Conservation (phyloP, 805 yeast species). For the Wickerhamiella parazyma region DNA sequence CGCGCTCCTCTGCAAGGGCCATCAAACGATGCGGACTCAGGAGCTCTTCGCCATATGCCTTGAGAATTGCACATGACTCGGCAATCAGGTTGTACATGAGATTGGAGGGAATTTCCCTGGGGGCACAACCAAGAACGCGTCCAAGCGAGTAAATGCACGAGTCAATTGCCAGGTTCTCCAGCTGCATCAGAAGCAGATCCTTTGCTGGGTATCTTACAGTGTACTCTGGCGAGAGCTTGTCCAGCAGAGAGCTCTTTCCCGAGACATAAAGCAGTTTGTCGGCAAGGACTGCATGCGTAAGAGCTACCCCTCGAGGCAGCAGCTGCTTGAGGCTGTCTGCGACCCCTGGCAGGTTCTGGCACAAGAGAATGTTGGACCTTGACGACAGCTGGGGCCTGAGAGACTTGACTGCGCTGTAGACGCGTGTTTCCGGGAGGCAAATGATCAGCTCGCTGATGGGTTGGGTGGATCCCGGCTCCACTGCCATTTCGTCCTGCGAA, state of each 20-base stretch:
- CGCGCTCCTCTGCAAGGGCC: not conserved
- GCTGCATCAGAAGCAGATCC: not conserved
- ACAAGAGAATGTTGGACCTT: not conserved
- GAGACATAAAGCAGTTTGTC: not conserved
- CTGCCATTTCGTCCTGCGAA: not conserved
- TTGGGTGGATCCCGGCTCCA: not conserved
- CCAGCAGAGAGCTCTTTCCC: not conserved
- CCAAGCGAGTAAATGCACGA: slow-evolving; percentile 1
- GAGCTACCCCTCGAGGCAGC: too few species aligned
- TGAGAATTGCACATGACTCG: slow-evolving; percentile 4
- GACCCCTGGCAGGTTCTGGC: not conserved
- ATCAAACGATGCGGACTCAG: not conserved
- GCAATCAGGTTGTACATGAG: not conserved
- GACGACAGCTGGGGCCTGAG: not conserved
- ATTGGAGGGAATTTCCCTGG: not conserved
- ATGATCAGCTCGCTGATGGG: not conserved
- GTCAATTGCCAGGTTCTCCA: slow-evolving; percentile 4
- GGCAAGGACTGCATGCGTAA: not conserved
- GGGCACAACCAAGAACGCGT: not conserved
- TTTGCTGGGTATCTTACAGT: not conserved
- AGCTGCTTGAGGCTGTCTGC: not conserved
- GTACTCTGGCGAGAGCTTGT: not conserved
- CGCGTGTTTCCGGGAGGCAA: not conserved
- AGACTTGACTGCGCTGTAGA: not conserved
- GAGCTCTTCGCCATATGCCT: slow-evolving; percentile 19